Base-by-base conservation (phyloP, 805 yeast genomes). In the Metschnikowia bowlesiae region DNA sequence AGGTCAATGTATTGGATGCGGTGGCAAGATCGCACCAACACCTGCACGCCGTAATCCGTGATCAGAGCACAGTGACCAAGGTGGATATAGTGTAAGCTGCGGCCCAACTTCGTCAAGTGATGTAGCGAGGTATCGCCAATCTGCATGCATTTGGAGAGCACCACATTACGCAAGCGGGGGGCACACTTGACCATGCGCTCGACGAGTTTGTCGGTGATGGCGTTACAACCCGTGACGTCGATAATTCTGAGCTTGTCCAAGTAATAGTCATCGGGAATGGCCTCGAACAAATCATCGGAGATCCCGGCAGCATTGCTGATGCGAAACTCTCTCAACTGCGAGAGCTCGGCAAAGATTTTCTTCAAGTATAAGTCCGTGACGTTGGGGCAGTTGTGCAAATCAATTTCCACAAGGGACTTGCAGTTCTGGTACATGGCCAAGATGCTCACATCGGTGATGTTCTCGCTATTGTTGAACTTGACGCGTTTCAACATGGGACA, bases 61-160 rank as follows among this genome's bases (percentile, higher is more conserved):
- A 92, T 87, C 62, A 86, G 82, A 42, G 83, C 79, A 71, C 99
- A 94, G 70, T 92, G 98, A 14, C 98, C 98, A 53, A 92, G 77
- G 70, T 94, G 98, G 46, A 94, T 78, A 59, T 90, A 89, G 62
- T 90, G 97, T 57, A 92, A 74, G 57, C 84, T 84, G 61, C 86
- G 80, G 4, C 92, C 96, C 51, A 94, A 74, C 31, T 75, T 76
- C 6, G 95, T 79, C 54, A 94, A 74, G 14, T 88, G 81, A 46
- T 82, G 74, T 39, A 92, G 70, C 2, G 95, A 83, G 1, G 83
- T 78, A 71, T 92, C 97, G 0, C 97, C 89, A 30, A 92, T 82
- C 61, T 84, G 83, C 62, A 83, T 74, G 73, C 98, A 94, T 67
- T 94, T 94, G 8, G 96, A 91, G 50, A 92, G 73, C 13, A 89